These are phyloP conservation scores for Artemisia tridentata DNA, from an alignment of 129 eudicot genomes.

Conservation along the genomic window DNA sequence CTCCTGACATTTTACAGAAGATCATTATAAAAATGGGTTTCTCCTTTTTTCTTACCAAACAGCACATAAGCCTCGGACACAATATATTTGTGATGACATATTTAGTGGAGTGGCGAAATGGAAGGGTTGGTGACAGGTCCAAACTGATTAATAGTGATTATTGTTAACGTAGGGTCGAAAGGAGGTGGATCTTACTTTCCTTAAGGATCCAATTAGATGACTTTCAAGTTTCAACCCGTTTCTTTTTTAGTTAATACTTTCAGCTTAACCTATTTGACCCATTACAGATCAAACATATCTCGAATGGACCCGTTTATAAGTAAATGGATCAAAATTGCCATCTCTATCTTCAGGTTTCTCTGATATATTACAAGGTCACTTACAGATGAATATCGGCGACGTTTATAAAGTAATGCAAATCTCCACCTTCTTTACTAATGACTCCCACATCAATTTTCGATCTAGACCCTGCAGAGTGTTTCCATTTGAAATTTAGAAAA, in stretches of 20 bases:
- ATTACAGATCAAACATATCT: neutral
- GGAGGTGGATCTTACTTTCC: too few species aligned
- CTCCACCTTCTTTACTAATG: constrained; percentile 55
- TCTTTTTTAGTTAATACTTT: neutral
- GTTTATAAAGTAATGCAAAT: constrained; percentile 85
- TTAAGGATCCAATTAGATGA: neutral
- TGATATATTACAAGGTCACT: constrained; percentile 33
- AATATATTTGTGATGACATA: neutral
- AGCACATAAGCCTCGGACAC: constrained; percentile 13
- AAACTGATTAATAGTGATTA: too few species aligned
- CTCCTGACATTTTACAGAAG: constrained; percentile 55
- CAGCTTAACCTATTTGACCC: constrained; percentile 9
- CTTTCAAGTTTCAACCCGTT: constrained; percentile 16
- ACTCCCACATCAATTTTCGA: constrained; percentile 84
- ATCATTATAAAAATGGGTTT: constrained; percentile 8
- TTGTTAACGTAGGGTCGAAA: too few species aligned
- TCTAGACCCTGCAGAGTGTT: constrained; percentile 59
- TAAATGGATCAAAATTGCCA: neutral
- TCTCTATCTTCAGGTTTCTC: neutral
- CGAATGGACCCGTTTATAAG: neutral
- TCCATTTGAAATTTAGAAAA: constrained; percentile 17
- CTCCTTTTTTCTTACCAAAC: constrained; percentile 6
- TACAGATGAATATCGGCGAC: constrained; percentile 96
- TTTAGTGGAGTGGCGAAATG: neutral
- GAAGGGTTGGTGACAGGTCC: too few species aligned